These are phyloP conservation scores for Pseudognaphalium luteoalbum DNA, from an alignment of 129 eudicot species.

Conservation along the genomic window DNA sequence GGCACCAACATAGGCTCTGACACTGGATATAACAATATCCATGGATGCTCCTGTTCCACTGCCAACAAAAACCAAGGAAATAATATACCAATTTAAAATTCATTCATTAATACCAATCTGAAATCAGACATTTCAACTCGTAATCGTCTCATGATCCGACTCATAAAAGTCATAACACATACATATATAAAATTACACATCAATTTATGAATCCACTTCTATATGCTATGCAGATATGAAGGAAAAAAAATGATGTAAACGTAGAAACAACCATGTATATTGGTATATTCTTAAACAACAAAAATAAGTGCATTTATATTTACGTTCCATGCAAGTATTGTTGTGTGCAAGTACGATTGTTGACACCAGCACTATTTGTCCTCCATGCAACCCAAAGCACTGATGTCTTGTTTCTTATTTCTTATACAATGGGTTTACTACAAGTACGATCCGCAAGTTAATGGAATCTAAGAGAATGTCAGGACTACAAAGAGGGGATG, in stretches of 20 bases:
- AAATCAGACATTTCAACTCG: background rate
- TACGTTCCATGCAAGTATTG: background rate
- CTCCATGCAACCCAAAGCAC: background rate
- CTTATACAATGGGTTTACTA: no score
- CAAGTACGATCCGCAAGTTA: no score
- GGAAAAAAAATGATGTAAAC: background rate
- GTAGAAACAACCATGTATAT: background rate
- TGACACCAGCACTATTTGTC: background rate
- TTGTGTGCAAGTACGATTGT: background rate
- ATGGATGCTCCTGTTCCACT: constrained; percentile 91
- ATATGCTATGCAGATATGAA: background rate
- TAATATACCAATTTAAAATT: background rate
- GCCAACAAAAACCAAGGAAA: constrained; percentile 23
- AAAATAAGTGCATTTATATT: no score
- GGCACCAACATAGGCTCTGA: constrained; percentile 85
- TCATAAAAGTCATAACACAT: no score
- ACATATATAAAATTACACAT: no score
- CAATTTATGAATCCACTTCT: background rate
- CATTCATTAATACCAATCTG: background rate
- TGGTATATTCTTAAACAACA: background rate
- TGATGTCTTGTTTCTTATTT: background rate
- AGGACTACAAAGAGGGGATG: no score
- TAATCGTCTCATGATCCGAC: no score
- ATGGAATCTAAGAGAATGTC: no score
- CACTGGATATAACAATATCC: constrained; percentile 94